Evolutionary conservation across 805 yeast species (phyloP), one percentile per base, ranked within the genome.

Genomic region (Starmera quercuum): DNA sequence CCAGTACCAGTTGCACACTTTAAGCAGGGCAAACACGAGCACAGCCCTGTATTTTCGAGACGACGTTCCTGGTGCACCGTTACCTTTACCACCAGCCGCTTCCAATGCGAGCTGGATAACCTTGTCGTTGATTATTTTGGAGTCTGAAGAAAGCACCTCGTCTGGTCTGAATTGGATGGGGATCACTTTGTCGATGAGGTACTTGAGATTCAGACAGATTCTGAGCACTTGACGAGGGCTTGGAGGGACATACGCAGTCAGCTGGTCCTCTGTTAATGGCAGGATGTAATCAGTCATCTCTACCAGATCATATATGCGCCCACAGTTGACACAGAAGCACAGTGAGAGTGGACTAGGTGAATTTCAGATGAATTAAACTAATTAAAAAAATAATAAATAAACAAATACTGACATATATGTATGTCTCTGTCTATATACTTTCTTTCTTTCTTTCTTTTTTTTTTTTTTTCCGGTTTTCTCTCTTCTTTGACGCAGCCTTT

Each of bases 81-180:
- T 58, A 5, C 85, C 85, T 31, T 64, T 64, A 15, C 95, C 95
- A 8, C 94, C 94, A 14, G 94, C 94, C 6, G 95, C 92, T 20
- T 67, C 69, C 35, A 71, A 64, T 2, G 77, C 81, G 38, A 84
- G 64, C 11, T 64, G 52, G n/a, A 82, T 53, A 2, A 83, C 83
- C 13, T 66, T 63, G 4, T 64, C 63, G 40, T 73, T 78, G 36
- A 85, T 55, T 25, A 83, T 66, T 2, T 76, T 67, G 0, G 85
- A 75, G 35, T 73, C 75, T 6, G 76, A 73, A 8, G 66, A 56
- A 6, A 73, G 59, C 29, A 85, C 69, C 4, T 64, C 64, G 5
- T 58, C 51, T 12, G 60, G 66, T 9, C 67, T 70, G 40, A 76
- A 71, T n/a, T 73, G 74, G 26, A 80, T 68, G 0, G 92, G 88